Conservation (phyloP, 768 basidiomycete species). For the Harrya chromipes region DNA sequence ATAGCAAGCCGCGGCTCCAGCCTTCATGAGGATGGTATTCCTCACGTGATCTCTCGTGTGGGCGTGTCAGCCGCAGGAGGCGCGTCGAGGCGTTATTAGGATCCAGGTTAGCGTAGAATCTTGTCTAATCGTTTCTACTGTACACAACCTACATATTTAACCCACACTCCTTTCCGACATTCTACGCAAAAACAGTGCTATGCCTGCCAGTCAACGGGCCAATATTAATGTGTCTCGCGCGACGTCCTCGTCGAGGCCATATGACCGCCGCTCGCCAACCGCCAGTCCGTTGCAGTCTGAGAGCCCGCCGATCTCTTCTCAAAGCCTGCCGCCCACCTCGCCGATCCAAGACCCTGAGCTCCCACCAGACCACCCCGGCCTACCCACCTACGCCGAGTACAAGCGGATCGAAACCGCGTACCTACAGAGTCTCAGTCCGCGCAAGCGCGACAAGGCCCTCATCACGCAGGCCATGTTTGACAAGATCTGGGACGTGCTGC, state of each 20-base stretch:
- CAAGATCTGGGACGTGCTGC: slow-evolving; percentile 66
- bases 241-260: slow-evolving; percentile 17
- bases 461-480: slow-evolving; percentile 70
- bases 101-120: slow-evolving; percentile 12
- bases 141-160: slow-evolving; percentile 28
- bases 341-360: neutral
- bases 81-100: slow-evolving; percentile 12
- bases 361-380: slow-evolving; percentile 39
- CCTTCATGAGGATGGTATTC: slow-evolving; percentile 28
- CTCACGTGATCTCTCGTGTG: slow-evolving; percentile 27
- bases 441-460: slow-evolving; percentile 66
- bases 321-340: neutral
- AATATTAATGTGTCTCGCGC: slow-evolving; percentile 6
- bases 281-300: slow-evolving; percentile 7
- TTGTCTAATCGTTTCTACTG: slow-evolving; percentile 16
- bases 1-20: neutral
- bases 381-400: slow-evolving; percentile 63
- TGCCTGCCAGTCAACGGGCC: slow-evolving; percentile 22
- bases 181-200: slow-evolving; percentile 6
- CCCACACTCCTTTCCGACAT: slow-evolving; percentile 3
- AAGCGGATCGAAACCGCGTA: slow-evolving; percentile 57
- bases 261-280: slow-evolving; percentile 16
- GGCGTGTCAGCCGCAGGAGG: slow-evolving; percentile 28
- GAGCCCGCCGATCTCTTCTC: neutral
- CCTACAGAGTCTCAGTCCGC: slow-evolving; percentile 52